A percentile compares a stretch with the other conserved stretches of the same genome.
Evolutionary conservation across 2,329 filamentous ascomycete genomes (phyloP).

Genomic region (Pyrenophora seminiperda): DNA sequence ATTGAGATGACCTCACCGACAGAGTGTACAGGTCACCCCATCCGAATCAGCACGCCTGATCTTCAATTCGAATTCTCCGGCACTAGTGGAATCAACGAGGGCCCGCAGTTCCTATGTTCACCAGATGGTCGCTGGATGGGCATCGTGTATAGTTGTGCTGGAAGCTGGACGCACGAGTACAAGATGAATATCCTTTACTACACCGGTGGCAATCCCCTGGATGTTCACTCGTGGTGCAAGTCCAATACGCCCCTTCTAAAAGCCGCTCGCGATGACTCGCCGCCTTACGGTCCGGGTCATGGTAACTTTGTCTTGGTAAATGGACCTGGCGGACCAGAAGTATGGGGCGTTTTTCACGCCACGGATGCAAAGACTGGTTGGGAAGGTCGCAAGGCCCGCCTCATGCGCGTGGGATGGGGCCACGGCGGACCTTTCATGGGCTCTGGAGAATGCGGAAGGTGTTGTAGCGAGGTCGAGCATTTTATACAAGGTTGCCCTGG

Average conservation of each 20-base stretch:
- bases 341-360: slow-evolving; percentile 53
- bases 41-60: slow-evolving; percentile 50
- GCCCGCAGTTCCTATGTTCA: slow-evolving; percentile 47
- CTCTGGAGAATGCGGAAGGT: slow-evolving; percentile 44
- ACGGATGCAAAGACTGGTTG: slow-evolving; percentile 54
- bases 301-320: slow-evolving; percentile 52
- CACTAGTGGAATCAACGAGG: slow-evolving; percentile 53
- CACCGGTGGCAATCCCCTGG: slow-evolving; percentile 49
- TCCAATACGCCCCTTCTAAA: slow-evolving; percentile 47
- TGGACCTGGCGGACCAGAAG: slow-evolving; percentile 44
- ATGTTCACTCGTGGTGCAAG: slow-evolving; percentile 49
- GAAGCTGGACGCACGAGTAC: slow-evolving; percentile 55
- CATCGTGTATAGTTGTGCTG: slow-evolving; percentile 55
- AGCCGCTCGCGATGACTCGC: slow-evolving; percentile 38
- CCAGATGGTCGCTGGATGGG: slow-evolving; percentile 50
- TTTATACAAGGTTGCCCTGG: slow-evolving; percentile 40
- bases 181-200: slow-evolving; percentile 55
- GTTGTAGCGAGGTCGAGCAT: slow-evolving; percentile 41
- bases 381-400: slow-evolving; percentile 52
- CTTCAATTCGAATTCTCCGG: slow-evolving; percentile 50
- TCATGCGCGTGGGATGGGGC: slow-evolving; percentile 51
- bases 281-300: slow-evolving; percentile 55
- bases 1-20: slow-evolving; percentile 47
- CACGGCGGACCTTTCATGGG: slow-evolving; percentile 52
- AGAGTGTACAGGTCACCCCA: slow-evolving; percentile 42